Conservation (phyloP, 345 rosid genomes). For the Psidium guajava region DNA sequence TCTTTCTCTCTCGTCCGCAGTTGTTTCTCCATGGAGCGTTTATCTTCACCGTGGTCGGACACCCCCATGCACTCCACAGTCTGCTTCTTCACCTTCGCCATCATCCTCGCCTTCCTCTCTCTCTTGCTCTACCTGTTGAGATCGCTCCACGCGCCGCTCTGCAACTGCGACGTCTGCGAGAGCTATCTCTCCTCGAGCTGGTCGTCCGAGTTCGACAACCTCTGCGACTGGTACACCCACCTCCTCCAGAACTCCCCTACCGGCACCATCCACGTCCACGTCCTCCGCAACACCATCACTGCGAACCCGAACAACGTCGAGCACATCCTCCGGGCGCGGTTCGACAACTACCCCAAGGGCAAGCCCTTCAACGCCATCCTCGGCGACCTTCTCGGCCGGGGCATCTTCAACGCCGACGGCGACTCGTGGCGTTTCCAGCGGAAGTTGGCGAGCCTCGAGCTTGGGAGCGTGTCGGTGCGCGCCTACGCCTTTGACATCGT, state of each 20-base stretch:
- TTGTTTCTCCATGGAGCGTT: slow-evolving; percentile 7
- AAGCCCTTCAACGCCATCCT: slow-evolving; percentile 41
- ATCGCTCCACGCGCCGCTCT: slow-evolving; percentile 11
- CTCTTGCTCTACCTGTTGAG: slow-evolving; percentile 13
- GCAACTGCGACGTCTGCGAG: slow-evolving; percentile 27
- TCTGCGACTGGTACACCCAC: slow-evolving; percentile 37
- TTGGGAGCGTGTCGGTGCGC: slow-evolving; percentile 37
- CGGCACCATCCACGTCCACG: slow-evolving; percentile 30
- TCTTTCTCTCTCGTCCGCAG: neutral
- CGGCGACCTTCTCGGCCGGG: slow-evolving; percentile 59
- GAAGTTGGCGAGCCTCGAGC: slow-evolving; percentile 54
- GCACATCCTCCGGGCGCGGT: slow-evolving; percentile 49
- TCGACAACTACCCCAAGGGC: slow-evolving; percentile 67
- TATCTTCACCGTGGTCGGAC: slow-evolving; percentile 1
- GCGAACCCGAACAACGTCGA: slow-evolving; percentile 48
- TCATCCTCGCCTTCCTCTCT: slow-evolving; percentile 13
- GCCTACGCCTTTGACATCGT: slow-evolving; percentile 32
- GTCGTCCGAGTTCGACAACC: slow-evolving; percentile 26
- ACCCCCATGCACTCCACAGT: slow-evolving; percentile 1
- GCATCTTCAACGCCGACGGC: slow-evolving; percentile 70
- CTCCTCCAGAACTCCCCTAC: slow-evolving; percentile 27
- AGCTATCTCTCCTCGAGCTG: slow-evolving; percentile 17
- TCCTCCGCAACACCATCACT: slow-evolving; percentile 37
- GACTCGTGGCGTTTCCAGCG: slow-evolving; percentile 56
- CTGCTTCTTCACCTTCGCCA: slow-evolving; percentile 19